Percentiles rank a stretch among this genome's conserved stretches.
These are phyloP conservation scores for Wickerhamomyces sydowiorum DNA, from an alignment of 805 yeast genomes.

Conservation along the genomic window DNA sequence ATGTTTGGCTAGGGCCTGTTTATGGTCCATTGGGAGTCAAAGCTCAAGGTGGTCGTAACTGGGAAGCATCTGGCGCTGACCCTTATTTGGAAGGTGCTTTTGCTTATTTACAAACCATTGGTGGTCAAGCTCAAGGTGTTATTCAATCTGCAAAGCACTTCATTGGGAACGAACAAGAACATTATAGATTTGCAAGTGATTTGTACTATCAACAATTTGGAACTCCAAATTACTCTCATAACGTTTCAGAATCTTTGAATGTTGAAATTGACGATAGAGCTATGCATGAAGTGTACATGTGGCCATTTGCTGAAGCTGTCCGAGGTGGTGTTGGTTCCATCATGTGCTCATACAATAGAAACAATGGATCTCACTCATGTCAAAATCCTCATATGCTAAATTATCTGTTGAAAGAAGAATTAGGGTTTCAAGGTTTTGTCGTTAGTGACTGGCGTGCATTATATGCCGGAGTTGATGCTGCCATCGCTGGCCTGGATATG, in stretches of 20 bases:
- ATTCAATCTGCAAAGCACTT: conserved; percentile 51
- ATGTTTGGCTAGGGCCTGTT: conserved; percentile 46
- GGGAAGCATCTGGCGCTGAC: conserved; percentile 58
- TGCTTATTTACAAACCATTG: conserved; percentile 44
- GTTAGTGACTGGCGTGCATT: conserved; percentile 59
- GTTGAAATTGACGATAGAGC: conserved; percentile 50
- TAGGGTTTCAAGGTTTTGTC: conserved; percentile 45
- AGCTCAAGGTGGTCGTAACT: conserved; percentile 55
- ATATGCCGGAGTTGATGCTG: conserved; percentile 37
- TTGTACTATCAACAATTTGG: conserved; percentile 27
- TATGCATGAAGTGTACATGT: conserved; percentile 50
- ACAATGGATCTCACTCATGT: conserved; percentile 50
- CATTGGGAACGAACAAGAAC: conserved; percentile 55
- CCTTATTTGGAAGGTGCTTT: conserved; percentile 52
- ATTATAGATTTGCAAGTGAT: conserved; percentile 45
- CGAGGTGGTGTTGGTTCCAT: conserved; percentile 41
- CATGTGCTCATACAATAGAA: conserved; percentile 55
- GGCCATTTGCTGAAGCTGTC: conserved; percentile 53
- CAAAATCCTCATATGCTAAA: conserved; percentile 35
- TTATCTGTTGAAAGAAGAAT: conserved; percentile 43
- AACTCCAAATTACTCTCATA: conserved; percentile 32
- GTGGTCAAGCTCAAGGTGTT: conserved; percentile 50
- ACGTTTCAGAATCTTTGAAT: conserved; percentile 35
- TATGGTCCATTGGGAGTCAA: conserved; percentile 53
- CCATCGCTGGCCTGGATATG: conserved; percentile 50